Base-by-base conservation (phyloP, 179 eudicot genomes). In the Spinacia oleracea region DNA sequence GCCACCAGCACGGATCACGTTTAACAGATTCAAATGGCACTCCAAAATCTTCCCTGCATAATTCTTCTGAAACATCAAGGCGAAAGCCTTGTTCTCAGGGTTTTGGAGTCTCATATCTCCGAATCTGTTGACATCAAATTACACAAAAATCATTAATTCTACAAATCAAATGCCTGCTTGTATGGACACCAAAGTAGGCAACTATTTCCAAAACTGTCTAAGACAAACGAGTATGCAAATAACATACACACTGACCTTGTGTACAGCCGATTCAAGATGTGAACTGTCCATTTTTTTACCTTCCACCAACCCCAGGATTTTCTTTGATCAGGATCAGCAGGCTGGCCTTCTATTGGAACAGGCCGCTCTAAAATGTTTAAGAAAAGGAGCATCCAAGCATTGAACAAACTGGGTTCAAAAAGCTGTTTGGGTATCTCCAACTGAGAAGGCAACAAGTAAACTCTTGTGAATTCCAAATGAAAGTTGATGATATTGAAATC, bases 251-350 rank as follows among this genome's bases (percentile, higher is more conserved):
- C 89, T 79, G 46, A 94, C 99, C 99, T 85, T 62, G 98, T 92
- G 81, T 90, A 96, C 27, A 96, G 89, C 79, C 99, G 93, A 84
- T 96, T 96, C 71, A 96, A 87, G 78, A 96, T 94, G 84, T 96
- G 99, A 77, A 92, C 97, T 10, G 98, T 96, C 99, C 99, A 96
- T 84, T 96, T 96, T 73, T 96, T 96, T 43, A 96, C 97, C 81
- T 96, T 96, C 99, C 99, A 96, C 99, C 99, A 96, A 69, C 97
- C 99, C 99, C 99, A 96, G 42, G 98, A 87, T 79, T 92, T 96
- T 79, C 99, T 87, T 81, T 85, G 90, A 70, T 96, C 99, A 9
- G 90, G 91, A 85, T 96, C 99, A 64, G 83, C 83, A 65, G 99
- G 99, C 81, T 96, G 98, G 68, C 99, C 99, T 84, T 96, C 99